Conservation (phyloP, 1,284 basidiomycete species). For the Apiotrichum sp. region DNA sequence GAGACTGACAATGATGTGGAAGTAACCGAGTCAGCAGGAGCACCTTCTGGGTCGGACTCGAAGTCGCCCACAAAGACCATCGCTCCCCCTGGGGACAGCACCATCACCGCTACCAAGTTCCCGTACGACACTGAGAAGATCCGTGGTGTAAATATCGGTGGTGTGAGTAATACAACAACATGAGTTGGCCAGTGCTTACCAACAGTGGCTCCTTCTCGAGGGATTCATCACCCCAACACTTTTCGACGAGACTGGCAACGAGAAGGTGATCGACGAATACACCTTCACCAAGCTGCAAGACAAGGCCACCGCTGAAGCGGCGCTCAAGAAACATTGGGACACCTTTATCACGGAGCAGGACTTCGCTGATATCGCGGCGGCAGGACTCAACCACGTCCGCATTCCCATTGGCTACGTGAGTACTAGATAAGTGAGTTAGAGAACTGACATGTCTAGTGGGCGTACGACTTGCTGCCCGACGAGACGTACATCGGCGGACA, state of each 20-base stretch:
- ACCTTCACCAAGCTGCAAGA: conserved; percentile 58
- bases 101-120: neutral
- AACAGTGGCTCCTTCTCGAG: conserved; percentile 4
- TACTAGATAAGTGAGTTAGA: neutral
- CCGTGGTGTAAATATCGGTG: conserved; percentile 47
- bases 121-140: conserved; percentile 42
- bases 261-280: conserved; percentile 30
- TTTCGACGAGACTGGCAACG: conserved; percentile 26
- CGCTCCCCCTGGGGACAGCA: too few relatives aligned
- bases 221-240: conserved; percentile 47
- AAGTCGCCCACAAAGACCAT: too few relatives aligned
- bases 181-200: neutral
- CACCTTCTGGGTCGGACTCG: too few relatives aligned
- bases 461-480: conserved; percentile 61
- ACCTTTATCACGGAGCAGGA: conserved; percentile 68
- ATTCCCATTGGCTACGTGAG: conserved; percentile 54
- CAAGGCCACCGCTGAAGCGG: conserved; percentile 53
- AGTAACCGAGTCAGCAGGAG: too few relatives aligned
- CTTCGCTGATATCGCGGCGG: conserved; percentile 78
- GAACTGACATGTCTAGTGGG: conserved; percentile 59
- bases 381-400: conserved; percentile 60
- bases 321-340: conserved; percentile 59
- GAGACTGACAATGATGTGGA: too few relatives aligned
- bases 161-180: conserved; percentile 25
- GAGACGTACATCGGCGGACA: conserved; percentile 60